A percentile compares a stretch with the other conserved stretches of the same genome.
phyloP scores from a whole-genome alignment of 2,329 filamentous ascomycete genomes.

The Xylaria sp. region DNA sequence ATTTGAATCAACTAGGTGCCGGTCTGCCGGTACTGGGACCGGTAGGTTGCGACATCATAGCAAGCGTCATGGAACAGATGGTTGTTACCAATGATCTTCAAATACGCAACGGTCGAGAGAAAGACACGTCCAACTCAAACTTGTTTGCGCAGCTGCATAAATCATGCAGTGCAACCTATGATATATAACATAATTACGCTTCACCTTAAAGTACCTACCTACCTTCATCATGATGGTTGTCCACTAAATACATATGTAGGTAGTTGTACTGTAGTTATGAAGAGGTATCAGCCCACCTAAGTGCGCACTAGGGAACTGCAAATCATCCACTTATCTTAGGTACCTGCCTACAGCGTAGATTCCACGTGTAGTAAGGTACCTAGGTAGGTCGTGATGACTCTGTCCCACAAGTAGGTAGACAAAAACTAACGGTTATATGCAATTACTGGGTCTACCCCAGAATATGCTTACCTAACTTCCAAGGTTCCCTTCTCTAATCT shows the following conservation, averaged over 20 bases:
- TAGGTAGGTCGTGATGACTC: no score
- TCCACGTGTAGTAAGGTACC: no score
- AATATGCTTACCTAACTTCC: constrained; percentile 10
- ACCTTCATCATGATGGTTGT: no score
- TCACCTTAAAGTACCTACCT: neutral
- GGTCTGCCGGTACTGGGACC: neutral
- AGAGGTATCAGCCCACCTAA: no score
- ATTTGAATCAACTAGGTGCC: neutral
- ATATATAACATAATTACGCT: neutral
- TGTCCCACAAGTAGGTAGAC: no score
- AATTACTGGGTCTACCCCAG: neutral
- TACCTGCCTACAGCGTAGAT: no score
- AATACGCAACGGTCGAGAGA: neutral
- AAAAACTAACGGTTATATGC: neutral
- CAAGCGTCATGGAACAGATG: neutral
- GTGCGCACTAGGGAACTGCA: neutral
- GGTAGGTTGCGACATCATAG: neutral
- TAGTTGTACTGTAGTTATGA: no score
- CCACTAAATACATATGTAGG: no score
- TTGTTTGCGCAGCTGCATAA: neutral
- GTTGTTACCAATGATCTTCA: neutral
- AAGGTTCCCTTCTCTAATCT: neutral
- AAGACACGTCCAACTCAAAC: neutral
- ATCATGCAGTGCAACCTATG: constrained; percentile 24
- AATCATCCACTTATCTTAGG: neutral